phyloP scores from a whole-genome alignment of 2,329 filamentous ascomycete genomes.

The Hypoxylon sp. region DNA sequence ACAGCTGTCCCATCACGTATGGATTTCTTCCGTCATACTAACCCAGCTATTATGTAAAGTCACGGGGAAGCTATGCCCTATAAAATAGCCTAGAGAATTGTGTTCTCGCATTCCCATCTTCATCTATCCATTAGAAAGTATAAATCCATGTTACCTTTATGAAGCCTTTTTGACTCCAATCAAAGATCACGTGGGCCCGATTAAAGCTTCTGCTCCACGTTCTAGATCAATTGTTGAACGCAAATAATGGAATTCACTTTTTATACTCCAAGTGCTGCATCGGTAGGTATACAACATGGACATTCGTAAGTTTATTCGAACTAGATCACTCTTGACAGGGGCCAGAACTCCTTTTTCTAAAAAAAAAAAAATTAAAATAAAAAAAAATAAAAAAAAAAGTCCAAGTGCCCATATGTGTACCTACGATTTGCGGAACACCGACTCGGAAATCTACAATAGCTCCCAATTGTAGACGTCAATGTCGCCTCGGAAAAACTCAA shows the following conservation, averaged over 20 bases:
- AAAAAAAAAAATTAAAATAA: no score
- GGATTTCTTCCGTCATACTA: slow-evolving; percentile 23
- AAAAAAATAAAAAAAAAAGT: no score
- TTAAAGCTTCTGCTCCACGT: not conserved
- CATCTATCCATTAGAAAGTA: not conserved
- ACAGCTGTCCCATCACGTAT: slow-evolving; percentile 27
- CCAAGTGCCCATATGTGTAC: not conserved
- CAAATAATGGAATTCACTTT: no score
- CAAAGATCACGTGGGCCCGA: not conserved
- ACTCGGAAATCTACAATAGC: no score
- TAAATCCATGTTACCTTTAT: not conserved
- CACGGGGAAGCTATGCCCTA: slow-evolving; percentile 36
- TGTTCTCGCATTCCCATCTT: not conserved
- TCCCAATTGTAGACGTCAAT: no score
- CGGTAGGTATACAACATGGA: no score
- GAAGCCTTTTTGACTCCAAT: not conserved
- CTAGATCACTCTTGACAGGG: no score
- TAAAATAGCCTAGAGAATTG: slow-evolving; percentile 7
- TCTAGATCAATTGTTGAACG: not conserved
- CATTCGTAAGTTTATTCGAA: no score
- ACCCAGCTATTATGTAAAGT: slow-evolving; percentile 33
- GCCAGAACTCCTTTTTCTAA: no score
- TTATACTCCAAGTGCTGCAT: no score
- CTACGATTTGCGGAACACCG: no score
- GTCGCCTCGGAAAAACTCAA: no score